Percentiles rank a stretch among this genome's conserved stretches.
phyloP scores from a whole-genome alignment of 345 rosid species.

The Salix udensis region DNA sequence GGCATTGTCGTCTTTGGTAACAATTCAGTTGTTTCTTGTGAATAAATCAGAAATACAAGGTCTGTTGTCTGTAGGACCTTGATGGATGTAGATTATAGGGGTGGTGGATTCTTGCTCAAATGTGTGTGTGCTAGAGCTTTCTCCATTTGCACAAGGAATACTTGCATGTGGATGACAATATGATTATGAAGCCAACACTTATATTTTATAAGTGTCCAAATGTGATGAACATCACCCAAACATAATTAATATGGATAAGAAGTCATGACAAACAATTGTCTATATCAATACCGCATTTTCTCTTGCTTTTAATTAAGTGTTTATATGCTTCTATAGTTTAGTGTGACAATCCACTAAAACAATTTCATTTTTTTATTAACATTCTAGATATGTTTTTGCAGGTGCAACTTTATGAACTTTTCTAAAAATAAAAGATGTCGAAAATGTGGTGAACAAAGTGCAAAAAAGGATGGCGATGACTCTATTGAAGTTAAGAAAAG shows the following conservation, averaged over 20 bases:
- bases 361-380: background rate
- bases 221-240: background rate
- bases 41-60: background rate
- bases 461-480: slow-evolving; percentile 21
- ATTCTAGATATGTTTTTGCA: slow-evolving; percentile 22
- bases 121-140: background rate
- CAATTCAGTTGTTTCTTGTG: background rate
- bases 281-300: background rate
- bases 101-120: background rate
- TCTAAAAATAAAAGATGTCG: slow-evolving; percentile 39
- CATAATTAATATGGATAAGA: background rate
- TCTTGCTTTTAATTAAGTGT: background rate
- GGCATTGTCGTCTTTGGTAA: background rate
- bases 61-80: background rate
- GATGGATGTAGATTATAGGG: background rate
- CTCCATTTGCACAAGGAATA: background rate
- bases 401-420: slow-evolving; percentile 59
- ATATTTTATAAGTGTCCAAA: background rate
- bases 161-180: background rate
- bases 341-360: background rate
- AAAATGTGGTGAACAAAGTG: slow-evolving; percentile 42
- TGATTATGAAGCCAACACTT: background rate
- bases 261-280: background rate
- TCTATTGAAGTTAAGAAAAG: slow-evolving; percentile 46
- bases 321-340: background rate